A percentile compares a stretch with the other conserved stretches of the same genome.
Conservation (phyloP, 805 yeast genomes). For the Ogataea haglerorum region DNA sequence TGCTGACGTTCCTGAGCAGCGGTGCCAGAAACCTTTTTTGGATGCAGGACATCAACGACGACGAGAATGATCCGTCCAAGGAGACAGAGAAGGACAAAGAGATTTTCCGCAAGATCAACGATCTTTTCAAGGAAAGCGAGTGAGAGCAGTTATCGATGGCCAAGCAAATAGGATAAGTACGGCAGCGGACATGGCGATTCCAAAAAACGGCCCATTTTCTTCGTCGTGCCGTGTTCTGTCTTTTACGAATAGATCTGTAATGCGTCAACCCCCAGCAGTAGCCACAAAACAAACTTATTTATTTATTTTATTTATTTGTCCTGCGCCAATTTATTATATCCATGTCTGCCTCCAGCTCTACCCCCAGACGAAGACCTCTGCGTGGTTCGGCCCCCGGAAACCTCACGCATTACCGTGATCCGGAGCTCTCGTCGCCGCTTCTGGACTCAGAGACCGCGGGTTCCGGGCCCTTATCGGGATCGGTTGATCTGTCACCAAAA, state of each 20-base stretch:
- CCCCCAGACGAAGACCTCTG: constrained; percentile 13
- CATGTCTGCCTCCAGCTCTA: constrained; percentile 17
- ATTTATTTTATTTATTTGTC: not conserved
- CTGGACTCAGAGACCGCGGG: constrained; percentile 6
- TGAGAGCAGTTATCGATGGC: not conserved
- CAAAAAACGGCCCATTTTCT: no score
- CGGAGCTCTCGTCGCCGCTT: constrained; percentile 1
- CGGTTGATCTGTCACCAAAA: constrained; percentile 13
- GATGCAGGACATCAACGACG: constrained; percentile 71
- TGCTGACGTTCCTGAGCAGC: constrained; percentile 34
- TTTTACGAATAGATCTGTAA: no score
- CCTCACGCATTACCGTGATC: constrained; percentile 17
- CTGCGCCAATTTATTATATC: constrained; percentile 5
- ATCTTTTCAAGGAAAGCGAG: constrained; percentile 40
- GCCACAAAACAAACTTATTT: no score
- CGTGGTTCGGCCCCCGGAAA: constrained; percentile 25
- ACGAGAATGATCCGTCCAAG: constrained; percentile 55
- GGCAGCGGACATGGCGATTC: no score
- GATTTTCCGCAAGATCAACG: constrained; percentile 45
- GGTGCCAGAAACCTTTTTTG: constrained; percentile 53
- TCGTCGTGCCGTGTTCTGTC: no score
- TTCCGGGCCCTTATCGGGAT: constrained; percentile 7
- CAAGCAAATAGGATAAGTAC: no score
- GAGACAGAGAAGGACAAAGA: constrained; percentile 58
- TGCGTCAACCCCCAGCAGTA: no score